Evolutionary conservation across 441 rosid genomes (phyloP), one percentile per base, ranked within the genome.

Genomic region (Pelargonium cotyledonis): DNA sequence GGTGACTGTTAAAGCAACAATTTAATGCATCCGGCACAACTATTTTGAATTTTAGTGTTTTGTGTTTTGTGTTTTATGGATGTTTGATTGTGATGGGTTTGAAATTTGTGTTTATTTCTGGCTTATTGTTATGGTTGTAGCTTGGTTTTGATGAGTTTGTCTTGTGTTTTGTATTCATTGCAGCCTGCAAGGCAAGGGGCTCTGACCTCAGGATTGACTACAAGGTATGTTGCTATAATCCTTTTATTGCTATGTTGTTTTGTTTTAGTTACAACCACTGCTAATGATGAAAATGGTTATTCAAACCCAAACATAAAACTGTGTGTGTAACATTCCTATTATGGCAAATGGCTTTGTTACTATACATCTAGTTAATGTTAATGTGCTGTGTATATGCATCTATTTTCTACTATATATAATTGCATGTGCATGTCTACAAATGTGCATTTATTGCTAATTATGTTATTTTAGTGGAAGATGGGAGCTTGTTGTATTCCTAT

Each of bases 151-250:
- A n/a, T n/a, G 51, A 46, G n/a, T 6, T 46, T 11, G 19, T 23
- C 43, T 15, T 38, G 8, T 63, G 29, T 11, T 14, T 0, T 73
- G 40, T 29, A 64, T 23, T 1, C 72, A 75, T 18, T 73, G 68
- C 83, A 89, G 95, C 95, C 47, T 84, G 92, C 83, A 89, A 83
- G 86, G 86, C 92, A 1, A 82, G 90, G 73, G 92, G 90, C 40
- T 79, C 90, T n/a, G 89, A 89, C 77, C 89, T 85, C 61, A 81
- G 92, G 67, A 88, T 84, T 70, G 92, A 87, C 73, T 89, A 87
- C 72, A 89, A 89, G 91, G 95, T 84, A 76, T 69, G 16, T 6
- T 7, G 0, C 11, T 10, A 8, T 10, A 0, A 8, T 9, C 51
- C n/a, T 46, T 46, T 46, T 14, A 46, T 14, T 46, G 11, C 11